Percentiles rank a stretch among this genome's conserved stretches.
phyloP scores from a whole-genome alignment of 1,284 basidiomycete species.

The Papiliotrema nemorosa region DNA sequence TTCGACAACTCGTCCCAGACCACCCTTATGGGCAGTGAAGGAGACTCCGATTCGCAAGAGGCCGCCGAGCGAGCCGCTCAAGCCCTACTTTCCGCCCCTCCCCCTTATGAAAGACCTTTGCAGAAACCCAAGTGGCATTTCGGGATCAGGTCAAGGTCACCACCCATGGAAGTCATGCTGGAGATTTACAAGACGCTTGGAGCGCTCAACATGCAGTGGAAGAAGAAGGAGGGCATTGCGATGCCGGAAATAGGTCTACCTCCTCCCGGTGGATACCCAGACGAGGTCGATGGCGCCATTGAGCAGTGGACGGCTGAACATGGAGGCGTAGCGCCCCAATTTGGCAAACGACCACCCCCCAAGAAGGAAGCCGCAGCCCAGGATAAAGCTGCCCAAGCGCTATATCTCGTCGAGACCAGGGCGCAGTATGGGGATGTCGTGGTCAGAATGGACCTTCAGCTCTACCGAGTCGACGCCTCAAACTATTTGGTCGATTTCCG shows the following conservation, averaged over 20 bases:
- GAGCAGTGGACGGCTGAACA: constrained; percentile 52
- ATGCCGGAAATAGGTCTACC: constrained; percentile 61
- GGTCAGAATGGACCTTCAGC: constrained; percentile 91
- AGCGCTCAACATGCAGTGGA: constrained; percentile 95
- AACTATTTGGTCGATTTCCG: constrained; percentile 99
- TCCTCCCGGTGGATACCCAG: constrained; percentile 36
- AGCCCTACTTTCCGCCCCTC: constrained; percentile 24
- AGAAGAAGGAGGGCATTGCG: constrained; percentile 57
- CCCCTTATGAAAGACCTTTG: constrained; percentile 32
- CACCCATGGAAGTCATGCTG: constrained; percentile 98
- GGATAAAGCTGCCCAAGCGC: constrained; percentile 55
- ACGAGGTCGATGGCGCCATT: constrained; percentile 40
- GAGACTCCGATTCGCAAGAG: constrained; percentile 3
- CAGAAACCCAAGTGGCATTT: constrained; percentile 87
- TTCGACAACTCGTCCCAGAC: constrained; percentile 17
- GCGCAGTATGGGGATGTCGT: constrained; percentile 86
- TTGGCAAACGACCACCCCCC: constrained; percentile 35
- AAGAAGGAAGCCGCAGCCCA: constrained; percentile 51
- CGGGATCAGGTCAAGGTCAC: constrained; percentile 88
- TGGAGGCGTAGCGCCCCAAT: constrained; percentile 29
- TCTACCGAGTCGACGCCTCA: constrained; percentile 91
- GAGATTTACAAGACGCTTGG: constrained; percentile 95
- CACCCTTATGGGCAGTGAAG: neutral
- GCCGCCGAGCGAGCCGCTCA: constrained; percentile 43
- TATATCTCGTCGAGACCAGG: constrained; percentile 94